Evolutionary conservation across 176 grass and related monocot genomes (phyloP), one percentile per base, ranked within the genome.

Genomic region (Melocanna baccifera): DNA sequence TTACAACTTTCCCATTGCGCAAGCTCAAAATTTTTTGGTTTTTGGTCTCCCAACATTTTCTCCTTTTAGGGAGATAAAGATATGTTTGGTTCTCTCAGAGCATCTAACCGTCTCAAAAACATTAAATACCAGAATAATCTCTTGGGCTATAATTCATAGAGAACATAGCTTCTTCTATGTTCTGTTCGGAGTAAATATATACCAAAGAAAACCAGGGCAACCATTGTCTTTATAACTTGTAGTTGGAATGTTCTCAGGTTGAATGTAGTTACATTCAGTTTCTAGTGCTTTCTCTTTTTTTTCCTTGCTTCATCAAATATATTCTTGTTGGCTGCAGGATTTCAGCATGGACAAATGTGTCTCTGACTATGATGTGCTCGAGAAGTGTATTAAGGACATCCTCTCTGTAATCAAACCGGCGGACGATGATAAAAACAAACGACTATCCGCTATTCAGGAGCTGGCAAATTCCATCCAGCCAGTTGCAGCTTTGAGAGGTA

Each of bases 361-460:
- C 16, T 25, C 1, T 10, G 39, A 65, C 46, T 72, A 86, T 20
- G 67, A 58, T 57, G 61, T 94, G 55, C 74, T 91, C 50, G 69
- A 81, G 19, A 67, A 69, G 48, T 92, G 88, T 73, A 56, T 90
- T 45, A 86, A 85, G 73, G 90, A 94, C 45, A 90, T 97, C 59
- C 90, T 97, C 36, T 71, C 83, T 65, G 43, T 52, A 53, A 94
- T 97, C 71, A 94, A 94, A 81, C 94, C 92, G 19, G 82, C 7
- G 30, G 88, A 92, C 53, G 67, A 66, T 85, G 92, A 97, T 78
- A 62, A 19, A 76, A 72, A 29, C 19, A 83, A 50, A 68, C 71
- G 94, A 13, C 15, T 91, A 66, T 87, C 45, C 65, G 57, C 83
- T 48, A 92, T 97, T 80, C 30, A 73, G 79, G 86, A 94, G 88